Percentiles rank a stretch among this genome's conserved stretches.
phyloP scores from a whole-genome alignment of 768 basidiomycete species.

The Lactifluus volemus region DNA sequence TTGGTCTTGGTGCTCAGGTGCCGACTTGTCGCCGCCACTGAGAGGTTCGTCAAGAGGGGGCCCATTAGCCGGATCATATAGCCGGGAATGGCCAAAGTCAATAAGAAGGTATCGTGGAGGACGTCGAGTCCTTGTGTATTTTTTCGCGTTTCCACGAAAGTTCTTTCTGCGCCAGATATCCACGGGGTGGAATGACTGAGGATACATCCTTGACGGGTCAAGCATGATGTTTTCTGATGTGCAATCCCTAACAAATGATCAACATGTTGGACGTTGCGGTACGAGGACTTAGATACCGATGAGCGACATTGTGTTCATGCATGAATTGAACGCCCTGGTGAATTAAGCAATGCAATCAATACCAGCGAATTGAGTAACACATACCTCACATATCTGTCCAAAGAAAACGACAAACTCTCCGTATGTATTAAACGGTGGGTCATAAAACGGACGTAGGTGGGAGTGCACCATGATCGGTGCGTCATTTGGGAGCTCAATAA shows the following conservation, averaged over 20 bases:
- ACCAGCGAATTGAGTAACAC: not conserved
- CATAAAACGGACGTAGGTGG: constrained; percentile 22
- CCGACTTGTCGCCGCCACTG: constrained; percentile 22
- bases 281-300: not conserved
- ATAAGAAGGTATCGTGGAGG: constrained; percentile 25
- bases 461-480: constrained; percentile 29
- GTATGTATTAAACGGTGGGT: constrained; percentile 27
- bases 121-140: constrained; percentile 21
- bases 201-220: constrained; percentile 12
- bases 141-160: constrained; percentile 5
- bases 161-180: not conserved
- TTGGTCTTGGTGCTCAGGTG: constrained; percentile 21
- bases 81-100: constrained; percentile 25
- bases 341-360: not conserved
- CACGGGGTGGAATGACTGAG: constrained; percentile 10
- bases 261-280: not conserved
- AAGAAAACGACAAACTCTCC: constrained; percentile 31
- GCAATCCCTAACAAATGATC: constrained; percentile 1
- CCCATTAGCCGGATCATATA: constrained; percentile 12
- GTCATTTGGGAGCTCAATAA: constrained; percentile 18
- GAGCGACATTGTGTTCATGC: constrained; percentile 15
- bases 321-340: constrained; percentile 9
- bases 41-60: constrained; percentile 16
- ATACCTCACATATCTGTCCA: constrained; percentile 31
- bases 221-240: constrained; percentile 11